Evolutionary conservation across 768 basidiomycete species (phyloP), one percentile per base, ranked within the genome.

Genomic region (Boletus pseudo-olivaceus): DNA sequence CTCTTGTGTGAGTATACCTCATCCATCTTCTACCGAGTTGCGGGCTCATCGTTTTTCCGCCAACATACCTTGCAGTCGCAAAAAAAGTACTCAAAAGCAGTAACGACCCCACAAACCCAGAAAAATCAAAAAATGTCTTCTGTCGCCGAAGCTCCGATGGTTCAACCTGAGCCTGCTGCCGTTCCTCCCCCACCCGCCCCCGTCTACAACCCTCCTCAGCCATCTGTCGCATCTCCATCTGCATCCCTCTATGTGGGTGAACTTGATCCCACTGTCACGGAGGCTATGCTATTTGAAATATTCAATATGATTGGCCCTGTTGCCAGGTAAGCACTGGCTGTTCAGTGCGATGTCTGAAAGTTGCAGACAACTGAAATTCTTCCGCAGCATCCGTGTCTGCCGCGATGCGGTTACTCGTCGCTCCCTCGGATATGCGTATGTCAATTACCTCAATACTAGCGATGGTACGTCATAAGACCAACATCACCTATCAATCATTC

Each of bases 301-400:
- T 99, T 99, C 82, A 97, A 97, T 73, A 96, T 98, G 92, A 93
- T 98, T 75, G 97, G 97, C 49, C 97, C 96, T 46, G 97, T 99
- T 61, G 94, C 94, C 42, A 95, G 93, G 93, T 92, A 60, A 59
- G 86, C 73, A 33, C 47, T 35, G 27, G 8, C 15, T 47, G 33
- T 41, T 40, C 29, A 11, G 46, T 54, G 49, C 4, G 0, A 45
- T 35, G 1, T 6, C 12, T 12, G 4, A 45, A 19, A 35, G 45
- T 44, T 46, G 15, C 45, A 5, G 15, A 29, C 17, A 1, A 1
- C 14, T 51, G 39, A 51, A 26, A 23, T 23, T 19, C 17, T 45
- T 29, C 30, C 59, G 34, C 57, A 94, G 93, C 72, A 98, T 99
- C 72, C 96, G 97, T 76, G 97, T 99, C 66, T 99, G 97, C 76